Evolutionary conservation across 306 rosid genomes (phyloP).

Genomic region (Cicer bijugum): DNA sequence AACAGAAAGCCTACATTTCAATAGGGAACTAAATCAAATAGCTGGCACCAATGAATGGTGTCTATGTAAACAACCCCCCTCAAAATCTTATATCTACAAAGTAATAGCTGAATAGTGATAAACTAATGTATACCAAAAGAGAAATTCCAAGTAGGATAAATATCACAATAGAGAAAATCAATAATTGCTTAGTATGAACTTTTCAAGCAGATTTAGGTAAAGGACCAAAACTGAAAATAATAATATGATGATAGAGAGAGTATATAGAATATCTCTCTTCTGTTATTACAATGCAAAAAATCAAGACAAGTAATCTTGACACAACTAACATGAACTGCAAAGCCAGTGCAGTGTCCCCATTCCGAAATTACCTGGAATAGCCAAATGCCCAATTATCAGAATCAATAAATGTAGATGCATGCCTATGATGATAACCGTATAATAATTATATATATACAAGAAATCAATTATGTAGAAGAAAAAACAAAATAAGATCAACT

Average conservation of each 20-base stretch:
- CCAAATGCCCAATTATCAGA: slow-evolving; percentile 20
- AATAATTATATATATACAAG: neutral
- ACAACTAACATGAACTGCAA: slow-evolving; percentile 24
- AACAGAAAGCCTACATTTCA: neutral
- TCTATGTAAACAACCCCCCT: too few relatives aligned
- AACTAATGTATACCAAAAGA: neutral
- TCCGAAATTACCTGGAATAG: slow-evolving; percentile 56
- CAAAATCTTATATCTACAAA: too few relatives aligned
- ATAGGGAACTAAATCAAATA: neutral
- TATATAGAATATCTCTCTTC: slow-evolving; percentile 35
- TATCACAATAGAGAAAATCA: slow-evolving; percentile 6
- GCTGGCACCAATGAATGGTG: too few relatives aligned
- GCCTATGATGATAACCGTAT: neutral
- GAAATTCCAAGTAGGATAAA: neutral
- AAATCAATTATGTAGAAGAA: neutral
- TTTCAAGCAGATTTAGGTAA: neutral
- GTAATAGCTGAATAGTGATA: too few relatives aligned
- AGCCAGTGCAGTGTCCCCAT: slow-evolving; percentile 22
- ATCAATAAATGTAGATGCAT: neutral
- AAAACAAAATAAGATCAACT: neutral
- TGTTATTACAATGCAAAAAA: slow-evolving; percentile 49
- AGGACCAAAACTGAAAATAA: slow-evolving; percentile 34
- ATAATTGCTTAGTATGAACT: neutral
- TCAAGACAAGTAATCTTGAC: slow-evolving; percentile 20
- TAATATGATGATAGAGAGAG: slow-evolving; percentile 16